Conservation (phyloP, 2,329 filamentous ascomycete genomes). For the Dendrostoma leiphaemia region DNA sequence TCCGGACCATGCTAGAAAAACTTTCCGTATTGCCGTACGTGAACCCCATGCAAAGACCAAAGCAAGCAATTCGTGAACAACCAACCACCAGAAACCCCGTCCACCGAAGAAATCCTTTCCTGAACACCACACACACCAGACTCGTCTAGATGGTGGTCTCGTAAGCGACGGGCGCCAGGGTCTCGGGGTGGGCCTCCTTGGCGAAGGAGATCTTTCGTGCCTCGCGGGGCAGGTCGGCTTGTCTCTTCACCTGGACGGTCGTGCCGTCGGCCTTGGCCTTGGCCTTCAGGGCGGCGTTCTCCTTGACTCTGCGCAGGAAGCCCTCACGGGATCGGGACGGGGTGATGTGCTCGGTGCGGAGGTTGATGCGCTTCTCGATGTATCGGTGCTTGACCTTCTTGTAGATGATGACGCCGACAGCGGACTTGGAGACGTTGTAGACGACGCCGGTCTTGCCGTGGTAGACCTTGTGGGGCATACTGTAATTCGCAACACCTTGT, state of each 20-base stretch:
- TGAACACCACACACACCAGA: constrained; percentile 28
- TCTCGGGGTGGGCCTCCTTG: constrained; percentile 85
- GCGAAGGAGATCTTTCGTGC: constrained; percentile 71
- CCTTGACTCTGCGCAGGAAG: constrained; percentile 95
- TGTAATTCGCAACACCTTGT: constrained; percentile 38
- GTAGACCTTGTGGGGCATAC: constrained; percentile 99
- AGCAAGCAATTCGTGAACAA: constrained; percentile 27
- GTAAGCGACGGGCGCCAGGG: constrained; percentile 87
- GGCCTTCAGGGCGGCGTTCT: constrained; percentile 88
- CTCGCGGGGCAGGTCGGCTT: constrained; percentile 75
- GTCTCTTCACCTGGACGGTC: constrained; percentile 90
- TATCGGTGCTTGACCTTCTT: constrained; percentile 99
- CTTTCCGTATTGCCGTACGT: constrained; percentile 31
- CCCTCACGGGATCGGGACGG: constrained; percentile 95
- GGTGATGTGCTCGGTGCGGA: constrained; percentile 95
- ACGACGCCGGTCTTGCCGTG: constrained; percentile 98
- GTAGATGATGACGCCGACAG: constrained; percentile 98
- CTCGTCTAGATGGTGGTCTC: constrained; percentile 89
- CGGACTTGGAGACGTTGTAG: constrained; percentile 99
- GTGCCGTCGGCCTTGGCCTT: constrained; percentile 88
- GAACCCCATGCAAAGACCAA: constrained; percentile 33
- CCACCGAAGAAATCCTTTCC: constrained; percentile 18
- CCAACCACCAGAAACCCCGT: constrained; percentile 9
- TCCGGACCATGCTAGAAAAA: constrained; percentile 31
- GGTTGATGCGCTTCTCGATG: constrained; percentile 99